Percentiles rank a stretch among this genome's conserved stretches.
Conservation (phyloP, 805 yeast species). For the Metschnikowia lochheadii region DNA sequence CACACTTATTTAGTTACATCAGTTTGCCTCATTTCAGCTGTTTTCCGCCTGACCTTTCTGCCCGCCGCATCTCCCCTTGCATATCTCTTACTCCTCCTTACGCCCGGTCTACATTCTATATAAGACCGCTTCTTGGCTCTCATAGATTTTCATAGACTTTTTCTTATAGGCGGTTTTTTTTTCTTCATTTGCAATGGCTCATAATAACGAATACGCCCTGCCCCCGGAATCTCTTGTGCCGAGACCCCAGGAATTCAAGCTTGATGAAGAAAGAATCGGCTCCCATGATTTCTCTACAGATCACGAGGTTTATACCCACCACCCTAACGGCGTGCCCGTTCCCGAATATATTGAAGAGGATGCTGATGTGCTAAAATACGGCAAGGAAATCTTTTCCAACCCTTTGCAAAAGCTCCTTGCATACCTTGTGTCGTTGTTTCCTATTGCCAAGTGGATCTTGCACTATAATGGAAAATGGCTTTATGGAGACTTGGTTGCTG, state of each 20-base stretch:
- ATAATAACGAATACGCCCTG: not conserved
- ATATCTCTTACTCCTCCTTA: not conserved
- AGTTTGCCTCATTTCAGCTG: not conserved
- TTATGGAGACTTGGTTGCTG: slow-evolving; percentile 81
- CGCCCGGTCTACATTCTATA: not conserved
- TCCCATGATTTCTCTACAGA: slow-evolving; percentile 19
- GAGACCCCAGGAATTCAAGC: slow-evolving; percentile 16
- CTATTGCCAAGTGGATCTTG: slow-evolving; percentile 77
- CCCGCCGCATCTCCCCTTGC: not conserved
- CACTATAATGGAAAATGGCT: slow-evolving; percentile 81
- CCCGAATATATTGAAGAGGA: slow-evolving; percentile 35
- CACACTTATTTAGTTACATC: slow-evolving; percentile 2
- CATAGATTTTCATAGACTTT: not conserved
- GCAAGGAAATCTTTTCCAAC: slow-evolving; percentile 23
- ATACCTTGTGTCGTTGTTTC: slow-evolving; percentile 67
- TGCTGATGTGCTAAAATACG: slow-evolving; percentile 34
- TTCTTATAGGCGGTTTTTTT: not conserved
- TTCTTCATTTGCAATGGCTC: not conserved
- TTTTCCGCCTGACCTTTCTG: not conserved
- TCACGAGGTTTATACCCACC: slow-evolving; percentile 8
- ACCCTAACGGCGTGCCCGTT: slow-evolving; percentile 21
- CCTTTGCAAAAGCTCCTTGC: slow-evolving; percentile 38
- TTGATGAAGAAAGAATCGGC: slow-evolving; percentile 10
- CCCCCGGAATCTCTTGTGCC: slow-evolving; percentile 13
- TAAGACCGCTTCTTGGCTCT: not conserved